A percentile compares a stretch with the other conserved stretches of the same genome.
Evolutionary conservation across 805 yeast genomes (phyloP).

Genomic region (Saturnispora dispora): DNA sequence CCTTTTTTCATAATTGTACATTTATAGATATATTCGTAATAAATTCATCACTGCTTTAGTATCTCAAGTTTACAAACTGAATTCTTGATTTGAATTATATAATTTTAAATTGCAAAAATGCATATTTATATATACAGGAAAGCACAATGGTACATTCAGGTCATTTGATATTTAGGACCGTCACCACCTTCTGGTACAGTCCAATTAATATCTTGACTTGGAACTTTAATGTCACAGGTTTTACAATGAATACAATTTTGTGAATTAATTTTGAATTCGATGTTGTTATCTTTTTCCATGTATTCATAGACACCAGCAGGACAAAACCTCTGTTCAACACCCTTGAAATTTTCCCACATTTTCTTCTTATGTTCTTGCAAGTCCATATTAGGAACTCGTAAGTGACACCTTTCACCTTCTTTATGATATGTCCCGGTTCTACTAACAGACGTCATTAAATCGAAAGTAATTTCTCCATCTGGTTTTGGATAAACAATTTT

Average conservation of each 20-base stretch:
- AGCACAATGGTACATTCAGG: conserved; percentile 25
- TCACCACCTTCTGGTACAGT: conserved; percentile 98
- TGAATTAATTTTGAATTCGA: conserved; percentile 84
- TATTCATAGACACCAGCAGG: conserved; percentile 99
- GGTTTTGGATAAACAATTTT: conserved; percentile 92
- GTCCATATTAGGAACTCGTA: conserved; percentile 60
- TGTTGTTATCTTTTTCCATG: conserved; percentile 44
- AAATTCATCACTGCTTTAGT: neutral
- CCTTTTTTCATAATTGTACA: neutral
- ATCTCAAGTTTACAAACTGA: neutral
- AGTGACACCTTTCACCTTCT: conserved; percentile 87
- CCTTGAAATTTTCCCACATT: conserved; percentile 70
- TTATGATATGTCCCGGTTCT: conserved; percentile 95
- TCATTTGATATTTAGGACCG: conserved; percentile 92
- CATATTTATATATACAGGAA: neutral
- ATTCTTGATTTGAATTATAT: neutral
- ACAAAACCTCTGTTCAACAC: conserved; percentile 87
- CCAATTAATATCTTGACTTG: conserved; percentile 92
- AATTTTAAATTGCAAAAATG: neutral
- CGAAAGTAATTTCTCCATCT: conserved; percentile 88
- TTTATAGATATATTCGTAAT: neutral
- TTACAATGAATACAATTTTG: conserved; percentile 98
- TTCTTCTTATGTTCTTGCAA: conserved; percentile 54
- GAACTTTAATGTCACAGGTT: conserved; percentile 96
- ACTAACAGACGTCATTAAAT: conserved; percentile 86